These are phyloP conservation scores for Gossypium lobatum DNA, from an alignment of 441 rosid genomes.

Conservation along the genomic window DNA sequence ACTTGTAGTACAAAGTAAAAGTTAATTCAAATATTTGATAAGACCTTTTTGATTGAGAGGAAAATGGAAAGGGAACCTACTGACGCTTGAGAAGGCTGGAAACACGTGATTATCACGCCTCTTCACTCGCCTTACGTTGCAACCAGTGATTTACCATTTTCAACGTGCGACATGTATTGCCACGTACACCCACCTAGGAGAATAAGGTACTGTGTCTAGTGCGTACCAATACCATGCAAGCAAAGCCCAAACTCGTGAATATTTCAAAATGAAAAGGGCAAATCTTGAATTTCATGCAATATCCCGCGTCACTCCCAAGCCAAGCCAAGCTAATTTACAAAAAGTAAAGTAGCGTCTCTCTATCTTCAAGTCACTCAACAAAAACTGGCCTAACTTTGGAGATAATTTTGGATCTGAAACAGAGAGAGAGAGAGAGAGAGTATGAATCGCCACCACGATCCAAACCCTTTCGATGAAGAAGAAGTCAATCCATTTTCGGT, in stretches of 20 bases:
- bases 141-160: not conserved
- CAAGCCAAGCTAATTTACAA: not conserved
- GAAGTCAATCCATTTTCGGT: slow-evolving; percentile 98
- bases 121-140: not conserved
- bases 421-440: not conserved
- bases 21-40: too few species aligned
- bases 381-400: slow-evolving; percentile 1
- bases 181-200: not conserved
- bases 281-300: not conserved
- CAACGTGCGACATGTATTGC: not conserved
- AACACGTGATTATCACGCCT: not conserved
- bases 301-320: slow-evolving; percentile 18
- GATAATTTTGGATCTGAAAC: slow-evolving; percentile 31
- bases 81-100: not conserved
- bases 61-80: not conserved
- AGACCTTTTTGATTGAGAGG: not conserved
- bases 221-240: not conserved
- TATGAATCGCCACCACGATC: slow-evolving; percentile 83
- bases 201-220: not conserved
- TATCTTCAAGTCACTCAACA: not conserved
- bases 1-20: too few species aligned
- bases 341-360: not conserved
- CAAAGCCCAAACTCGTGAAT: not conserved
- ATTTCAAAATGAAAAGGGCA: slow-evolving; percentile 8
- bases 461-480: slow-evolving; percentile 91